These are phyloP conservation scores for Coemansia sp. DNA, from an alignment of 192 early-diverging fungal genomes.

Conservation along the genomic window DNA sequence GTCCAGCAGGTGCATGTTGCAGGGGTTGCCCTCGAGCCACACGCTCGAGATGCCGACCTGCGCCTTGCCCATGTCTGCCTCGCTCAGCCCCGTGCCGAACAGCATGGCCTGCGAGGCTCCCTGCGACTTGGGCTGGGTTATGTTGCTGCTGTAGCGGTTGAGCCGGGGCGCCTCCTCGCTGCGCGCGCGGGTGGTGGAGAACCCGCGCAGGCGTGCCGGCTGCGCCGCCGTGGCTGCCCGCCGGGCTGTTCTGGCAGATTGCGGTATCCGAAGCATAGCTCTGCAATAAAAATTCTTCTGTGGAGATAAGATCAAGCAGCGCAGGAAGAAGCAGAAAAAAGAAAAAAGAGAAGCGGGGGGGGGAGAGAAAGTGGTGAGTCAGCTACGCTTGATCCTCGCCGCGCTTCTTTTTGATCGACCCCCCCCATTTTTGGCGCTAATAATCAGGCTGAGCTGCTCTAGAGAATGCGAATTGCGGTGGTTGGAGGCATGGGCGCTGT, in stretches of 20 bases:
- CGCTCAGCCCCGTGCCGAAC: slow-evolving; percentile 88
- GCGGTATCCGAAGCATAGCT: slow-evolving; percentile 2
- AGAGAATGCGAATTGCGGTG: slow-evolving; percentile 31
- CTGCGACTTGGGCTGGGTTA: slow-evolving; percentile 93
- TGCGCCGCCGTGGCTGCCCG: not conserved
- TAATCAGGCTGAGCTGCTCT: too few relatives aligned
- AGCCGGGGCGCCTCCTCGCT: slow-evolving; percentile 37
- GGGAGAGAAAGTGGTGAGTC: too few relatives aligned
- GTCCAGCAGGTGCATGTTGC: slow-evolving; percentile 98
- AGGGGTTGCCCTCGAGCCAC: slow-evolving; percentile 99
- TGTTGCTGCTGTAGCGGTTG: slow-evolving; percentile 82
- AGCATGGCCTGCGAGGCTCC: slow-evolving; percentile 98
- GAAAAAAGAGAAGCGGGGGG: too few relatives aligned
- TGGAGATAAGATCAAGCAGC: too few relatives aligned
- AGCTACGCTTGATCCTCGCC: too few relatives aligned
- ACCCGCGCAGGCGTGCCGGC: not conserved
- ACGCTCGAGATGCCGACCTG: slow-evolving; percentile 97
- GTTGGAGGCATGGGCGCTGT: slow-evolving; percentile 33
- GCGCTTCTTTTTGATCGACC: too few relatives aligned
- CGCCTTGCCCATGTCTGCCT: slow-evolving; percentile 76
- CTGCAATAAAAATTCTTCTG: not conserved
- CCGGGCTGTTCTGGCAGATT: not conserved
- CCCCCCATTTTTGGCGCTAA: too few relatives aligned
- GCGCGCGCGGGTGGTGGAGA: slow-evolving; percentile 7
- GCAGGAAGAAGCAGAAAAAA: too few relatives aligned